These are phyloP conservation scores for Stromatinia cepivora DNA, from an alignment of 2,329 filamentous ascomycete species.

Conservation along the genomic window DNA sequence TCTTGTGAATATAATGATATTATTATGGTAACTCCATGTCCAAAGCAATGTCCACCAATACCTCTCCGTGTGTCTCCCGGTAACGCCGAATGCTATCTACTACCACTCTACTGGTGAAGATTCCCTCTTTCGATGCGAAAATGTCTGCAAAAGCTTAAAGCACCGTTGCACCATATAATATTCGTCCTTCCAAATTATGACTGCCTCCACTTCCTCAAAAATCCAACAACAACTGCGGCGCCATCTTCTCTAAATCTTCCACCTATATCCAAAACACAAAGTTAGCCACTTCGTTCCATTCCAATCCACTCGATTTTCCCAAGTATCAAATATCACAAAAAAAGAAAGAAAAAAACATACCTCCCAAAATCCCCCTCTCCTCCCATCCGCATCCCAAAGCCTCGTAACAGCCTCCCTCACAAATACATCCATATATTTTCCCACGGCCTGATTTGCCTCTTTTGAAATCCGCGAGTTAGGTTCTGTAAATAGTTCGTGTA, in stretches of 20 bases:
- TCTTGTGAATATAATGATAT: not conserved
- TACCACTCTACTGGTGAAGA: not conserved
- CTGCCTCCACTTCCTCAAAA: slow-evolving; percentile 54
- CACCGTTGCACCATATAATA: too few relatives aligned
- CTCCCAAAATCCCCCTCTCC: slow-evolving; percentile 61
- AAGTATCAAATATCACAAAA: too few relatives aligned
- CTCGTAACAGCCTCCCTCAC: slow-evolving; percentile 84
- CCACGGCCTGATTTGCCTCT: slow-evolving; percentile 74
- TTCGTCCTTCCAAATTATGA: not conserved
- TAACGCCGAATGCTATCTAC: not conserved
- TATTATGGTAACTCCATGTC: not conserved
- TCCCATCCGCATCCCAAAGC: slow-evolving; percentile 61
- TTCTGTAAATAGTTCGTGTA: slow-evolving; percentile 76
- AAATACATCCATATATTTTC: slow-evolving; percentile 88
- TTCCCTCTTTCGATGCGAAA: not conserved
- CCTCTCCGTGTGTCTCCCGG: not conserved
- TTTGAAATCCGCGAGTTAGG: slow-evolving; percentile 70
- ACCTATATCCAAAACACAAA: slow-evolving; percentile 51
- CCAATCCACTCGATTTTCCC: not conserved
- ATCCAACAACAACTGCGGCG: slow-evolving; percentile 82
- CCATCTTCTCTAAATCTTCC: slow-evolving; percentile 86
- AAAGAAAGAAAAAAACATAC: slow-evolving; percentile 47
- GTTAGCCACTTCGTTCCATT: not conserved
- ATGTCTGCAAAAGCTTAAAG: not conserved
- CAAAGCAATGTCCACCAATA: not conserved